Evolutionary conservation across 2,329 filamentous ascomycete genomes (phyloP), one percentile per base, ranked within the genome.

Genomic region (Zymoseptoria ardabiliae): DNA sequence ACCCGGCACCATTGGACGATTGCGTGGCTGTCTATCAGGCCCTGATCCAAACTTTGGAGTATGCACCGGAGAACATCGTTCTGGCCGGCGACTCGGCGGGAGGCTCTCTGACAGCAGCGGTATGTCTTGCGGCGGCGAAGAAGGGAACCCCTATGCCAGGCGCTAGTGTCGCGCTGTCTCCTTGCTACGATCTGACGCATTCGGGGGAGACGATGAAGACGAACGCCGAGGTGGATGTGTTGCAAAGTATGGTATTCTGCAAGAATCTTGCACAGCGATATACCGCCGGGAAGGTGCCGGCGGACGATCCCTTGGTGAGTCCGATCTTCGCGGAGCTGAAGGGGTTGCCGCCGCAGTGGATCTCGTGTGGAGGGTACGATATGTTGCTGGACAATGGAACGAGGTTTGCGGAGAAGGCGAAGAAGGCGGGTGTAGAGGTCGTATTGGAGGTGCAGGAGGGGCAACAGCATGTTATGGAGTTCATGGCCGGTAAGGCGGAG

Each of bases 1-100:
- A 76, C 68, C 83, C 84, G 0, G 77, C 76, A 0, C 79, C 76
- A 0, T 73, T 77, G 0, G 74, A 85, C 53, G 83, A 85, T 68
- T 83, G 81, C 69, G 77, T 80, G 63, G 81, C 84, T 64, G 82
- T 76, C 2, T 82, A 79, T 0, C 77, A 82, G 59, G 81, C 79
- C 70, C 73, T 85, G 1, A 70, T 81, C 6, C 75, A 80, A 58
- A 75, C 82, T 61, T 45, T n/a, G 35, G 76, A 76, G 0, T 68
- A 61, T 53, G 19, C 61, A 2, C 49, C 63, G 0, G 57, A 64
- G 49, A 66, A 67, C 22, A 65, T 70, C 50, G 62, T 66, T 23
- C 55, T 63, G 1, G 64, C 64, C 1, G 68, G 68, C 19, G 68
- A 70, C 54, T 66, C 63, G 2, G 69, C 67, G 50, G 68, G 68